A percentile compares a stretch with the other conserved stretches of the same genome.
Conservation (phyloP, 805 yeast species). For the Schwanniomyces vanrijiae region DNA sequence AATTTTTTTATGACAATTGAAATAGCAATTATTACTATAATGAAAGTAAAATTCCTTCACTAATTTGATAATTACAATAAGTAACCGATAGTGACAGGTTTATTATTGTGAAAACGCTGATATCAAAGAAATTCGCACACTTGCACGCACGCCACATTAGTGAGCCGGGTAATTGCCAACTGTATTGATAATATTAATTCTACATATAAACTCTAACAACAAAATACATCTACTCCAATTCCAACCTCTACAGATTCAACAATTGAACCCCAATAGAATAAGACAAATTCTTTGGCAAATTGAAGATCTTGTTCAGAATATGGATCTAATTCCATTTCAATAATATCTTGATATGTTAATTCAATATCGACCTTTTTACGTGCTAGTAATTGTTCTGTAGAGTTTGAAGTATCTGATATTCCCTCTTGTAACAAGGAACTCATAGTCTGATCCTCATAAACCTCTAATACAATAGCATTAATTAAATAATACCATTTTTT, state of each 20-base stretch:
- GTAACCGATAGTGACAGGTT: not conserved
- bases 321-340: slow-evolving; percentile 45
- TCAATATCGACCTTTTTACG: slow-evolving; percentile 20
- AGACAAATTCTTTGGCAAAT: slow-evolving; percentile 35
- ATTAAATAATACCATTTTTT: slow-evolving; percentile 36
- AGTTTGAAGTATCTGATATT: not conserved
- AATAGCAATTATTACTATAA: not conserved
- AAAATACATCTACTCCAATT: slow-evolving; percentile 29
- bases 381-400: not conserved
- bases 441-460: slow-evolving; percentile 13
- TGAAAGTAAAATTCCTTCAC: not conserved
- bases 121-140: slow-evolving; percentile 2
- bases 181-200: not conserved
- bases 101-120: slow-evolving; percentile 1
- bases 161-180: slow-evolving; percentile 7
- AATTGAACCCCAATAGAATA: slow-evolving; percentile 30
- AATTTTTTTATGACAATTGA: not conserved
- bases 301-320: slow-evolving; percentile 36
- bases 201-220: slow-evolving; percentile 18
- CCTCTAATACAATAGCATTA: slow-evolving; percentile 35
- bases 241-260: slow-evolving; percentile 34
- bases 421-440: not conserved
- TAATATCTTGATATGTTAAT: slow-evolving; percentile 40
- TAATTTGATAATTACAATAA: not conserved
- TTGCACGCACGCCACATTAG: slow-evolving; percentile 4